phyloP scores from a whole-genome alignment of 768 basidiomycete genomes.

The Amanita thiersii region DNA sequence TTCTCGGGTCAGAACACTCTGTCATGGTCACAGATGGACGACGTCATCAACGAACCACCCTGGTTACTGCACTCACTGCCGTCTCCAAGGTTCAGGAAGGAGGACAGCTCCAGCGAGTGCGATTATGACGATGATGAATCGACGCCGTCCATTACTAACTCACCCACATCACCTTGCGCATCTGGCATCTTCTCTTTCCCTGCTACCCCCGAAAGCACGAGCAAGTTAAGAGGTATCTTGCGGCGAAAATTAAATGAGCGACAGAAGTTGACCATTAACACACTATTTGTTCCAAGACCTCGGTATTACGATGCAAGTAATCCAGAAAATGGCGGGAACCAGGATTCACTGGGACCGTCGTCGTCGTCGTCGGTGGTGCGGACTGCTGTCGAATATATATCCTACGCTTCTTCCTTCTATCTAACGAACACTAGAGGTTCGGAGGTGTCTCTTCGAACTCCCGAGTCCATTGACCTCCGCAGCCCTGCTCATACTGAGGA shows the following conservation, averaged over 20 bases:
- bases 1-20: too few relatives aligned
- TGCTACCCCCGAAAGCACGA: constrained; percentile 45
- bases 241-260: constrained; percentile 25
- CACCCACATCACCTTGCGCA: constrained; percentile 34
- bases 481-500: background rate
- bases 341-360: constrained; percentile 18
- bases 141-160: constrained; percentile 46
- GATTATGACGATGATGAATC: constrained; percentile 38
- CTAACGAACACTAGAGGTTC: constrained; percentile 4
- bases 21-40: constrained; percentile 34
- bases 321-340: constrained; percentile 26
- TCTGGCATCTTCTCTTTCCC: constrained; percentile 40
- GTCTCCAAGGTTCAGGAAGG: constrained; percentile 27
- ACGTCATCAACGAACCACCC: constrained; percentile 38
- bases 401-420: constrained; percentile 4
- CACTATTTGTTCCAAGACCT: constrained; percentile 31
- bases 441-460: constrained; percentile 1
- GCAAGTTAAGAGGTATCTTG: constrained; percentile 17
- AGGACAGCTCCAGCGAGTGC: constrained; percentile 24
- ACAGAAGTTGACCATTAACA: constrained; percentile 54
- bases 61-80: constrained; percentile 47
- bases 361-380: constrained; percentile 63
- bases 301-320: constrained; percentile 39
- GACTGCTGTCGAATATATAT: constrained; percentile 52
- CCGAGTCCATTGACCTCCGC: constrained; percentile 5